Evolutionary conservation across 768 basidiomycete species (phyloP).

Genomic region (Mycena indigotica): DNA sequence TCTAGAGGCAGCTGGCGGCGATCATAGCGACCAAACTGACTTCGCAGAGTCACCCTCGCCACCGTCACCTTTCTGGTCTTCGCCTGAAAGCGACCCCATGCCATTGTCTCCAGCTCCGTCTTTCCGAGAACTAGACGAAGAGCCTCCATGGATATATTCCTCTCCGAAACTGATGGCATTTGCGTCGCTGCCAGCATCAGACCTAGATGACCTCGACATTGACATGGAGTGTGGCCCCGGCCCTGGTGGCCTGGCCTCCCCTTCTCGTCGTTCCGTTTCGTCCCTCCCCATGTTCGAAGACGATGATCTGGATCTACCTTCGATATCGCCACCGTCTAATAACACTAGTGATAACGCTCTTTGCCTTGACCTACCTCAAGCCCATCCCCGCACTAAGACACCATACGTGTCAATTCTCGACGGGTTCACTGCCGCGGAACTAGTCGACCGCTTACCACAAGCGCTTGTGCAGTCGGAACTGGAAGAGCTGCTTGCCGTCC

Average conservation of each 20-base stretch:
- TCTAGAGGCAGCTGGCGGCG: not conserved
- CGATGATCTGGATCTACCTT: not conserved
- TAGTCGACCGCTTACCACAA: slow-evolving; percentile 6
- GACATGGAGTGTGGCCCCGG: slow-evolving; percentile 15
- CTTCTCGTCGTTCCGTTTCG: slow-evolving; percentile 9
- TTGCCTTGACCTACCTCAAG: slow-evolving; percentile 12
- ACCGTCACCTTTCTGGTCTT: not conserved
- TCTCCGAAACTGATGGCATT: slow-evolving; percentile 9
- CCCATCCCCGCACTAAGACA: not conserved
- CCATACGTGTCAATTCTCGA: slow-evolving; percentile 13
- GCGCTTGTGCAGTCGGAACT: not conserved
- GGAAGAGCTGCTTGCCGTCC: slow-evolving; percentile 14
- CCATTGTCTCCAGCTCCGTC: not conserved
- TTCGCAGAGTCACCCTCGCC: not conserved
- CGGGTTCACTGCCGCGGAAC: slow-evolving; percentile 2
- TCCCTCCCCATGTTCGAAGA: slow-evolving; percentile 11
- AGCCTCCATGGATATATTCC: not conserved
- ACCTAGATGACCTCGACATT: slow-evolving; percentile 22
- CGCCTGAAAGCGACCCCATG: not conserved
- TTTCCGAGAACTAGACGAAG: not conserved
- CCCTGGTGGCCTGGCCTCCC: slow-evolving; percentile 7
- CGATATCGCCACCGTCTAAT: not conserved
- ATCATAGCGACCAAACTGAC: not conserved
- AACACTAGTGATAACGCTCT: slow-evolving; percentile 7
- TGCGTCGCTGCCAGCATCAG: slow-evolving; percentile 14